Evolutionary conservation across 2,329 filamentous ascomycete species (phyloP).

Genomic region (Curvularia eragrostidis): DNA sequence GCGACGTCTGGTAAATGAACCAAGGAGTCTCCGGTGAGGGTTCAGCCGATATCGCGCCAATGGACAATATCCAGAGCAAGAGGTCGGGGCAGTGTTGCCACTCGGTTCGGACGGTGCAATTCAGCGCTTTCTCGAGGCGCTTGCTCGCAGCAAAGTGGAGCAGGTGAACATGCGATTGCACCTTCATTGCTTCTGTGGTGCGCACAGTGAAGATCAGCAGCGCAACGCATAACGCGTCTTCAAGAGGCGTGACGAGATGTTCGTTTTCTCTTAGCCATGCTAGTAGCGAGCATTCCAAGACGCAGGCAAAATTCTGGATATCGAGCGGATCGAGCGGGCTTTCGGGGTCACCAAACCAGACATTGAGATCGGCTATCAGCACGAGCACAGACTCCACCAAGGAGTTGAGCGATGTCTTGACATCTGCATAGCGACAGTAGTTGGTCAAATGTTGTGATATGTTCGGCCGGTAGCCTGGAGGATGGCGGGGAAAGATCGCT

Average conservation of each 20-base stretch:
- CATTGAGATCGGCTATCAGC: slow-evolving; percentile 47
- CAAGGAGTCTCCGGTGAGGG: slow-evolving; percentile 40
- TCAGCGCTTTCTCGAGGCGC: slow-evolving; percentile 45
- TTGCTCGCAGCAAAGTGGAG: slow-evolving; percentile 45
- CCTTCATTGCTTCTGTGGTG: slow-evolving; percentile 43
- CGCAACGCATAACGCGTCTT: slow-evolving; percentile 46
- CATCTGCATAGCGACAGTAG: slow-evolving; percentile 38
- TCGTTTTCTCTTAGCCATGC: slow-evolving; percentile 42
- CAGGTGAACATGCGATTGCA: slow-evolving; percentile 31
- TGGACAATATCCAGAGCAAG: slow-evolving; percentile 48
- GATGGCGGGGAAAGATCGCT: slow-evolving; percentile 38
- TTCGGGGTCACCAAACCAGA: slow-evolving; percentile 40
- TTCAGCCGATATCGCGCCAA: slow-evolving; percentile 46
- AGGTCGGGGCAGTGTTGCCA: slow-evolving; percentile 45
- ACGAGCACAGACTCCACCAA: slow-evolving; percentile 40
- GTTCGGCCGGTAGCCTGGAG: slow-evolving; percentile 36
- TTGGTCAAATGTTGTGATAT: slow-evolving; percentile 41
- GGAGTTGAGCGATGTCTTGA: slow-evolving; percentile 38
- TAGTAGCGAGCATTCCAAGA: slow-evolving; percentile 43
- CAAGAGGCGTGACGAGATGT: slow-evolving; percentile 35
- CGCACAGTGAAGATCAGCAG: slow-evolving; percentile 48
- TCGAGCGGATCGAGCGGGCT: slow-evolving; percentile 45
- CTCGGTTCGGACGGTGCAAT: slow-evolving; percentile 39
- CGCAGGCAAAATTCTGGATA: slow-evolving; percentile 48
- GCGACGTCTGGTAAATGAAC: slow-evolving; percentile 44